Percentiles rank a stretch among this genome's conserved stretches.
Conservation (phyloP, 768 basidiomycete species). For the Hortiboletus campestris region DNA sequence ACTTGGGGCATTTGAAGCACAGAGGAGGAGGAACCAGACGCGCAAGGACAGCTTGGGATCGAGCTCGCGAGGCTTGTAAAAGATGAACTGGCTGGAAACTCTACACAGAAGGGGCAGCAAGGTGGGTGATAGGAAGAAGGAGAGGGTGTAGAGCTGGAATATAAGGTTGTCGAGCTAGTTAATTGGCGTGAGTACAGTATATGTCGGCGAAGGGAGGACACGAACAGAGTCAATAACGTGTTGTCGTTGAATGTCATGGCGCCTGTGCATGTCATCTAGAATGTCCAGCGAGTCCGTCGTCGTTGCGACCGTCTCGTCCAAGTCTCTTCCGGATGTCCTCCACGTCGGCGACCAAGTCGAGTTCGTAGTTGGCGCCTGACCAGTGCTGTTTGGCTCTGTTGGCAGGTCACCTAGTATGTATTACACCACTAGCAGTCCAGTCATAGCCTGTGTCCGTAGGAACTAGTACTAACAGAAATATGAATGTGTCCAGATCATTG, state of each 20-base stretch:
- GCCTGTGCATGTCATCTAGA: slow-evolving; percentile 55
- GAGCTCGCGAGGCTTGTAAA: slow-evolving; percentile 64
- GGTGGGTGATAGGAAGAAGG: slow-evolving; percentile 75
- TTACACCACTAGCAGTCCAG: too few species aligned
- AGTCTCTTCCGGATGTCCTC: background rate
- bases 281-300: slow-evolving; percentile 16
- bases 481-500: slow-evolving; percentile 5
- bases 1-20: slow-evolving; percentile 56
- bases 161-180: slow-evolving; percentile 65
- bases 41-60: slow-evolving; percentile 65
- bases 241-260: slow-evolving; percentile 63
- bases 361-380: background rate
- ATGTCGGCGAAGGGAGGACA: slow-evolving; percentile 11
- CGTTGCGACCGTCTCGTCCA: slow-evolving; percentile 11
- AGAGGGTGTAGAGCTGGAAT: slow-evolving; percentile 71
- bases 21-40: slow-evolving; percentile 59
- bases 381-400: slow-evolving; percentile 32
- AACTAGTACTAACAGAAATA: background rate
- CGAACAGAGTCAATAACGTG: slow-evolving; percentile 69
- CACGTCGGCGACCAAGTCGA: background rate
- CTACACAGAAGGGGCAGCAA: slow-evolving; percentile 43
- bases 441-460: background rate
- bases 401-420: background rate
- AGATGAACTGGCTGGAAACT: slow-evolving; percentile 60
- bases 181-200: slow-evolving; percentile 6